Evolutionary conservation across 2,329 filamentous ascomycete species (phyloP), one percentile per base, ranked within the genome.

Genomic region (Scopulariopsis brevicaulis): DNA sequence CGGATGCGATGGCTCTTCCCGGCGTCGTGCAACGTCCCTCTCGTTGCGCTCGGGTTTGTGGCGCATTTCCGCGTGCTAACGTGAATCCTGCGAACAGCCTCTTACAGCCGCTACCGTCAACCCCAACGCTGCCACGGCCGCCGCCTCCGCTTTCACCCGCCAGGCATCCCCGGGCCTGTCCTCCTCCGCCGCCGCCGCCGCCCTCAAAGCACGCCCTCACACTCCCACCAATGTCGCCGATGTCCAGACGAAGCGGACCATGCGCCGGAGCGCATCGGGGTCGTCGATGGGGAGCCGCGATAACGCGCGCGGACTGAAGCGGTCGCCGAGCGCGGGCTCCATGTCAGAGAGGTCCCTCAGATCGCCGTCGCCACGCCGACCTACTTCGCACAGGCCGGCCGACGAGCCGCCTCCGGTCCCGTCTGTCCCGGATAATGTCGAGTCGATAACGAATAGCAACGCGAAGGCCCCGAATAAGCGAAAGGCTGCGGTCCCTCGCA

Each of bases 261-360:
- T 83, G 60, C 83, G 90, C 64, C 84, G 91, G 61, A 84, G 80
- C 70, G 79, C 79, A 56, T 96, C 91, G 1, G 73, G 81, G 50
- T 89, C 89, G 1, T 93, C 90, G 4, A 75, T 82, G 54, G 78
- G 76, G 62, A 73, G 71, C 54, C 55, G 56, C 50, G 71, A 73
- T 46, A 64, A 71, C 53, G 67, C 73, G 60, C 70, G 73, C 63
- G 63, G 71, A 62, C 73, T 92, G 60, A 79, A 85, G 61, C 78
- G 89, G 65, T 77, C 80, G 43, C 80, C 77, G 58, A 95, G 92
- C 71, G 81, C 81, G 32, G 81, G 84, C 24, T 96, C 91, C 55
- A 96, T 97, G 92, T 86, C 83, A 34, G 89, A 93, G 69, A 83
- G 93, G 59, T 92, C 90, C 1, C 96, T 96, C 70, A 84, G 92